Percentiles rank a stretch among this genome's conserved stretches.
phyloP scores from a whole-genome alignment of 441 rosid species.

The Brassica balearica region DNA sequence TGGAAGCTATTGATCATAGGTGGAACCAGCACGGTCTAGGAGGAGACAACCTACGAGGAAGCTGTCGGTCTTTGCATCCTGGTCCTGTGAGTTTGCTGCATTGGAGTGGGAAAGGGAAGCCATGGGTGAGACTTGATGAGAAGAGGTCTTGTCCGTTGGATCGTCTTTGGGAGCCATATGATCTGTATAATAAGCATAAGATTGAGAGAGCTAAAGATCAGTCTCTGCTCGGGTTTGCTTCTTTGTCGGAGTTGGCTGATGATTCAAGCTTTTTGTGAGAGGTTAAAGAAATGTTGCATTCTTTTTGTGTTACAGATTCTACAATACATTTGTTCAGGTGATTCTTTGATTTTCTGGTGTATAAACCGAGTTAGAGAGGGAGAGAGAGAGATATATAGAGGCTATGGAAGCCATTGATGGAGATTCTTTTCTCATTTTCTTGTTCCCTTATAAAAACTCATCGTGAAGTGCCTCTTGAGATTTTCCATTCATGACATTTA shows the following conservation, averaged over 20 bases:
- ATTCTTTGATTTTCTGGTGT: conserved; percentile 65
- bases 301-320: conserved; percentile 22
- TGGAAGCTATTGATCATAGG: conserved; percentile 77
- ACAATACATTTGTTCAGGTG: conserved; percentile 42
- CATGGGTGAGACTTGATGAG: conserved; percentile 84
- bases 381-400: conserved; percentile 16
- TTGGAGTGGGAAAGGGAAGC: conserved; percentile 99
- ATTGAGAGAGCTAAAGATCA: conserved; percentile 37
- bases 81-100: conserved; percentile 92
- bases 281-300: conserved; percentile 38
- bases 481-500: conserved; percentile 5
- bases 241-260: conserved; percentile 48
- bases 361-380: conserved; percentile 48
- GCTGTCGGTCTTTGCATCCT: conserved; percentile 78
- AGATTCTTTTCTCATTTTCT: background rate
- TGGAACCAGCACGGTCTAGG: conserved; percentile 98
- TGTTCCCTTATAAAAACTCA: conserved; percentile 28
- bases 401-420: conserved; percentile 18
- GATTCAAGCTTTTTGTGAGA: conserved; percentile 57
- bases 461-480: background rate
- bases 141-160: conserved; percentile 79
- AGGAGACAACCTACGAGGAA: conserved; percentile 87
- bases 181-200: conserved; percentile 54
- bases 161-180: conserved; percentile 83
- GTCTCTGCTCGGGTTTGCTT: conserved; percentile 40